phyloP scores from a whole-genome alignment of 1,284 basidiomycete species.

The Ustilago xerochloae region DNA sequence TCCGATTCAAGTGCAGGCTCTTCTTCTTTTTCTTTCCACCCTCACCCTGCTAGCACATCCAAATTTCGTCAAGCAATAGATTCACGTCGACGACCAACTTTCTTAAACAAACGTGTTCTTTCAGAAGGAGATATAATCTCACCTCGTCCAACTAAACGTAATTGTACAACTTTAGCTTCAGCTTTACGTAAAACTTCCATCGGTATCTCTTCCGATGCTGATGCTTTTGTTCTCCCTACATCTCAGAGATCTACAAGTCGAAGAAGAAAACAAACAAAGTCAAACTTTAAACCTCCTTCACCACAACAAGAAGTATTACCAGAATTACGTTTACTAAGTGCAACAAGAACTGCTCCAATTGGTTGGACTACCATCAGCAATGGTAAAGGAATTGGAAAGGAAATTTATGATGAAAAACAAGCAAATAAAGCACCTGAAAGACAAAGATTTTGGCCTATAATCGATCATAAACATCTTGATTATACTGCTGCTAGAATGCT shows the following conservation, averaged over 20 bases:
- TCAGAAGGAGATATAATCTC: constrained; percentile 26
- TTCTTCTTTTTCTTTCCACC: background rate
- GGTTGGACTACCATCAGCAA: constrained; percentile 20
- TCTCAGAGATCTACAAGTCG: no score
- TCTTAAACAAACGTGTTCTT: constrained; percentile 14
- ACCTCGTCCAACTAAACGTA: constrained; percentile 11
- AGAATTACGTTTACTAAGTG: constrained; percentile 47
- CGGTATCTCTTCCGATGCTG: background rate
- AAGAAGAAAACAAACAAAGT: background rate
- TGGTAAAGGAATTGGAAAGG: constrained; percentile 12
- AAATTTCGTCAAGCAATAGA: no score
- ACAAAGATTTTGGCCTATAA: constrained; percentile 48
- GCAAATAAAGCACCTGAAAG: constrained; percentile 25
- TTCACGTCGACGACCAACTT: background rate
- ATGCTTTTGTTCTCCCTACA: no score
- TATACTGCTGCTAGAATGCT: constrained; percentile 47
- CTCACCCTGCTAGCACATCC: background rate
- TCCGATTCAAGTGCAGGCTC: constrained; percentile 29
- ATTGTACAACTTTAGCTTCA: background rate
- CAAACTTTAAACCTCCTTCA: background rate
- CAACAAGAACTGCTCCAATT: constrained; percentile 44
- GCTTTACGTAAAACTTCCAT: constrained; percentile 6
- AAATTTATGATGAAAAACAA: constrained; percentile 22
- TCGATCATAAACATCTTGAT: constrained; percentile 37
- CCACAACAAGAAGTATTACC: constrained; percentile 17